Evolutionary conservation across 1,284 basidiomycete species (phyloP), one percentile per base, ranked within the genome.

Genomic region (Irpex rosettiformis): DNA sequence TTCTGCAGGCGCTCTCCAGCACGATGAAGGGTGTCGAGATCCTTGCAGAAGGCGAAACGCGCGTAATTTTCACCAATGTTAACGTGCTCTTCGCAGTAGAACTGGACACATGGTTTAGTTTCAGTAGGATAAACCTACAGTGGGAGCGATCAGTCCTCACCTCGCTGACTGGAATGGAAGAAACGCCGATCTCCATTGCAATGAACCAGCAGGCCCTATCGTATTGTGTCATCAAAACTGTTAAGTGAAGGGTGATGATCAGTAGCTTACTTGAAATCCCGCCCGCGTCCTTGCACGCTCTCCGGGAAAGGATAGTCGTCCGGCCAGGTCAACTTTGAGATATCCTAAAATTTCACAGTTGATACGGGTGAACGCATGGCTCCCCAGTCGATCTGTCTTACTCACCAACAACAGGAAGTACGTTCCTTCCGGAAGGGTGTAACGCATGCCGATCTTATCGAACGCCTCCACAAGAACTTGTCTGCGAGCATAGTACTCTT

Each of bases 21-120:
- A 42, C 77, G 77, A 64, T 79, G 84, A 37, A 98, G 79, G 1
- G 92, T 94, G 47, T 92, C 92, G 25, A 86, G 65, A 67, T 97
- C 94, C 70, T 97, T 97, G 80, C 94, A 96, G 79, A 96, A 97
- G 1, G 93, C 89, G 71, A 98, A 95, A 54, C 95, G 85, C 27
- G 84, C 88, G 69, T 88, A 97, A 56, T 80, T 85, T 72, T 95
- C 93, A 37, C 95, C 95, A 58, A 97, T 93, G 54, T 76, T 73
- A 45, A 85, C 81, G 70, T 97, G 93, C 59, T 93, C 89, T 65
- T 87, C 80, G 67, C 89, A 92, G 76, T 96, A 97, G 73, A 97
- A 97, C 91, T 95, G 62, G 24, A n/a, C n/a, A n/a, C 25, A 54
- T 52, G 24, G 21, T 52, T 65, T n/a, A 61, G 55, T 47, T 51